Percentiles rank a stretch among this genome's conserved stretches.
Evolutionary conservation across 2,329 filamentous ascomycete species (phyloP).

Genomic region (Trichophyton equinum): DNA sequence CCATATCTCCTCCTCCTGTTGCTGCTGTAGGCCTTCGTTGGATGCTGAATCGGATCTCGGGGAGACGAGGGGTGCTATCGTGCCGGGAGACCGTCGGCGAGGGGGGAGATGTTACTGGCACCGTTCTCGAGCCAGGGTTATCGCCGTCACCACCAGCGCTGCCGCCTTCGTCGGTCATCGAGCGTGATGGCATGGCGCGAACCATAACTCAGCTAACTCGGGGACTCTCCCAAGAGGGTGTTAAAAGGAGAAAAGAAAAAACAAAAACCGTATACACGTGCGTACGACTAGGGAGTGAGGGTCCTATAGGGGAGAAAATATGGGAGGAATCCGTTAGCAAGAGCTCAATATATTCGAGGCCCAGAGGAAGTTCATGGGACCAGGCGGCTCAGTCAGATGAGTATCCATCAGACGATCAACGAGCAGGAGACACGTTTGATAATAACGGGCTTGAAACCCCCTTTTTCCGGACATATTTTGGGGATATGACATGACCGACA

Average conservation of each 20-base stretch:
- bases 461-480: no score
- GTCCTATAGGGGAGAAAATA: background rate
- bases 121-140: conserved; percentile 3
- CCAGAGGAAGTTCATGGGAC: no score
- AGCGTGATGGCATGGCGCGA: conserved; percentile 6
- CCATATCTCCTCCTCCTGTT: conserved; percentile 5
- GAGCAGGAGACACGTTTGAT: no score
- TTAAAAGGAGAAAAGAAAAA: background rate
- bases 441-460: no score
- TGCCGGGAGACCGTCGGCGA: conserved; percentile 11
- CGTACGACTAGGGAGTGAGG: background rate
- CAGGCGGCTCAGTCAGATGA: no score
- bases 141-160: conserved; percentile 4
- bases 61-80: conserved; percentile 10
- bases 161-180: background rate
- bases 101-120: conserved; percentile 12
- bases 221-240: no score
- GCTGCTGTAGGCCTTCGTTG: background rate
- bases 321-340: no score
- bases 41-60: conserved; percentile 12
- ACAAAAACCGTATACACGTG: background rate
- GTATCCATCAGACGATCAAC: no score
- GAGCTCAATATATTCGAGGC: no score
- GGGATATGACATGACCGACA: no score
- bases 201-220: conserved; percentile 5